These are phyloP conservation scores for Euphorbia peplus DNA, from an alignment of 345 rosid genomes.

Conservation along the genomic window DNA sequence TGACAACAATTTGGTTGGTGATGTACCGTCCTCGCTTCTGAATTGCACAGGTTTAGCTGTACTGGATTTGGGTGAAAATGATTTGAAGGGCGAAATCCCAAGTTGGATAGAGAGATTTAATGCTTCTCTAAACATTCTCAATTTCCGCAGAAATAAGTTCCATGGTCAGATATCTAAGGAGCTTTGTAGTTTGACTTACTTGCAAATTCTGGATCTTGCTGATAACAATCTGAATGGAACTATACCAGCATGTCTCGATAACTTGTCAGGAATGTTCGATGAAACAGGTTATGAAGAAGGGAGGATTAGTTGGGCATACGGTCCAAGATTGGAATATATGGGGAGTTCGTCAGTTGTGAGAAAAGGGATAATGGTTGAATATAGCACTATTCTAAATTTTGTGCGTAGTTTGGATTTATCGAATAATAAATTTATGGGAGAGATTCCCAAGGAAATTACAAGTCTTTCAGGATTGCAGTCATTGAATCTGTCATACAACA, in stretches of 20 bases:
- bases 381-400: constrained; percentile 15
- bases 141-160: not conserved
- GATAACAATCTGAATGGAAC: too few relatives aligned
- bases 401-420: constrained; percentile 28
- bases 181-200: too few relatives aligned
- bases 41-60: too few relatives aligned
- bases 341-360: constrained; percentile 19
- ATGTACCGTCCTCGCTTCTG: too few relatives aligned
- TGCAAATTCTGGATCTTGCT: too few relatives aligned
- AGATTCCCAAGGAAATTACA: constrained; percentile 20
- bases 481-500: constrained; percentile 27
- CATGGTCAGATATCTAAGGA: too few relatives aligned
- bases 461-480: constrained; percentile 17
- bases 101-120: not conserved
- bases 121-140: not conserved
- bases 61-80: too few relatives aligned
- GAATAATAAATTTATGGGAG: constrained; percentile 2
- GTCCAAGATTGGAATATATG: not conserved
- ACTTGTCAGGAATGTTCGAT: not conserved
- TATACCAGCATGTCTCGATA: not conserved
- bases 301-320: not conserved
- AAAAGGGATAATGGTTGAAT: constrained; percentile 25
- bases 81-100: not conserved
- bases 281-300: not conserved
- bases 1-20: constrained; percentile 5